Evolutionary conservation across 768 basidiomycete genomes (phyloP), one percentile per base, ranked within the genome.

Genomic region (Mycena pura): DNA sequence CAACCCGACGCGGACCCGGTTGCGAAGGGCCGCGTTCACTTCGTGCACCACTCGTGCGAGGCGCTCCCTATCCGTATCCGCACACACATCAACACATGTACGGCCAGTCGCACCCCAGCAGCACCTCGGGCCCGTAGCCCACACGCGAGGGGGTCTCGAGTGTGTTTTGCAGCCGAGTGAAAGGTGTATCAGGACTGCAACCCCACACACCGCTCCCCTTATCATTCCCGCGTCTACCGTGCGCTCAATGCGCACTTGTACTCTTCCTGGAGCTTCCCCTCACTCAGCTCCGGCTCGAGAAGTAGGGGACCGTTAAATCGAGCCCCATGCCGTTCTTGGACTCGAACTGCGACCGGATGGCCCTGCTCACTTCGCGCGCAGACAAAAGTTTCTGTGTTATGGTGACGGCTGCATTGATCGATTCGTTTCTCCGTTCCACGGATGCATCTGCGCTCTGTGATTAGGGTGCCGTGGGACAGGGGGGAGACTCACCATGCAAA

Each of bases 401-500:
- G n/a, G 79, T 80, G 10, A 78, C 70, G 29, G 73, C 74, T 38
- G 73, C 74, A 51, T 73, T 71, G 32, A 73, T 72, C 31, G 71
- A 76, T 53, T 73, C 74, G 55, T 77, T 74, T 19, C 79, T 73
- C 25, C 75, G 73, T 58, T 79, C 74, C 48, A 79, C 69, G 29
- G 78, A 80, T 27, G 76, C 78, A 60, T 78, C 80, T 80, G 58
- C n/a, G 25, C 51, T 14, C 2, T 27, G 40, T 28, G 27, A 19
- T 49, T 50, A 50, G 24, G 24, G 40, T 21, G 19, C 15, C 28
- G 43, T 56, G 17, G 28, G 40, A 29, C 36, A 34, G 47, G 52
- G 22, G n/a, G 41, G 29, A 17, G 31, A 24, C 52, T 34, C 59
- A 82, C 86, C 79, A 70, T 84, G 81, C 32, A 86, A 76, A 76